Evolutionary conservation across 441 rosid genomes (phyloP).

Genomic region (Erodium chrysanthum): DNA sequence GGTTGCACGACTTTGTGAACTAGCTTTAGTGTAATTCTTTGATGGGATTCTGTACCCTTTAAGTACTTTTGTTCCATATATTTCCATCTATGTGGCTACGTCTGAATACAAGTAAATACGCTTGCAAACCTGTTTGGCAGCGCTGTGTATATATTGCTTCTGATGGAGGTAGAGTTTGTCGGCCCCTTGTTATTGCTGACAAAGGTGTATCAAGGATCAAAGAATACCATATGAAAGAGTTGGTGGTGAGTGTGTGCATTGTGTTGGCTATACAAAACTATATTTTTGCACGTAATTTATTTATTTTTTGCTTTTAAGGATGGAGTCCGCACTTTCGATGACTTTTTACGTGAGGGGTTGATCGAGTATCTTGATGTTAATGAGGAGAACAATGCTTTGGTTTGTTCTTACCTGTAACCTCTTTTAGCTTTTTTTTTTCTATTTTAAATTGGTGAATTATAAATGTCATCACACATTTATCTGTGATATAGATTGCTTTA

Average conservation of each 20-base stretch:
- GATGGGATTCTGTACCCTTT: too few species aligned
- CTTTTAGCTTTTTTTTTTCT: conserved; percentile 9
- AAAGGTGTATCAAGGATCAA: conserved; percentile 85
- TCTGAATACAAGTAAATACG: background rate
- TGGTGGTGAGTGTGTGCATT: conserved; percentile 47
- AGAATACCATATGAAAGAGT: conserved; percentile 83
- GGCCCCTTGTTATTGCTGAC: conserved; percentile 97
- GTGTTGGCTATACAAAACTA: conserved; percentile 14
- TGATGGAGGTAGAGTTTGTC: conserved; percentile 98
- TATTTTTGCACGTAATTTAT: conserved; percentile 19
- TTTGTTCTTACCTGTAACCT: conserved; percentile 29
- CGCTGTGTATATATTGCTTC: conserved; percentile 85
- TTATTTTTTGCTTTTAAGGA: conserved; percentile 37
- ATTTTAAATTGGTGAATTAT: background rate
- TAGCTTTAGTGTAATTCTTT: too few species aligned
- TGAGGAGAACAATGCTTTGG: conserved; percentile 96
- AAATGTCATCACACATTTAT: conserved; percentile 13
- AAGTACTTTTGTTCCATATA: too few species aligned
- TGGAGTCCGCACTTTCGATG: conserved; percentile 81
- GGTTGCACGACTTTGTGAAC: too few species aligned
- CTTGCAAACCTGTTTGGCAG: conserved; percentile 32
- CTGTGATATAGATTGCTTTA: conserved; percentile 61
- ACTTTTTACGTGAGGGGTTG: conserved; percentile 80
- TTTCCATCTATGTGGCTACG: background rate
- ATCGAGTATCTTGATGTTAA: conserved; percentile 96